A percentile compares a stretch with the other conserved stretches of the same genome.
Conservation (phyloP, 805 yeast genomes). For the Metschnikowia gelsemii region DNA sequence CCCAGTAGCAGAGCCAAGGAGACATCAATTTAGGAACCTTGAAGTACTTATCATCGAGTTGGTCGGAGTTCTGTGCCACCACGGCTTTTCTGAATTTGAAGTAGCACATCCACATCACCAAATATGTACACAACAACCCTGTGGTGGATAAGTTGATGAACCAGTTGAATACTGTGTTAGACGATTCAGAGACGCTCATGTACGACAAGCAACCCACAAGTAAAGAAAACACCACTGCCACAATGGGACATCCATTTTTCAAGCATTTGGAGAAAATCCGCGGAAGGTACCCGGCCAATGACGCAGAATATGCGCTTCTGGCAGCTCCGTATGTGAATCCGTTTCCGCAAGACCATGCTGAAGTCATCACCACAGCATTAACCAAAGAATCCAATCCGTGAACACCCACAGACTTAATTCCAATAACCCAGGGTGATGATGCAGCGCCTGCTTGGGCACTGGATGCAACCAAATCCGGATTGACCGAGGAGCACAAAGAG, state of each 20-base stretch:
- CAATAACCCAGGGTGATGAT: slow-evolving; percentile 41
- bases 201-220: slow-evolving; percentile 31
- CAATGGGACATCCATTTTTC: slow-evolving; percentile 67
- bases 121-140: slow-evolving; percentile 62
- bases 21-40: slow-evolving; percentile 16
- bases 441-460: slow-evolving; percentile 39
- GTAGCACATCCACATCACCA: slow-evolving; percentile 57
- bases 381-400: slow-evolving; percentile 36
- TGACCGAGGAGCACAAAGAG: slow-evolving; percentile 33
- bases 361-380: slow-evolving; percentile 32
- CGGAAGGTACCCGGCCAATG: slow-evolving; percentile 86
- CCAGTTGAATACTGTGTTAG: slow-evolving; percentile 70
- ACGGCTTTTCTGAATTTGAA: slow-evolving; percentile 36
- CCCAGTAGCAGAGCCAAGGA: slow-evolving; percentile 22
- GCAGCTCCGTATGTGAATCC: slow-evolving; percentile 38
- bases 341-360: slow-evolving; percentile 41
- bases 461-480: slow-evolving; percentile 31
- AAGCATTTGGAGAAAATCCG: slow-evolving; percentile 59
- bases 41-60: slow-evolving; percentile 16
- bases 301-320: slow-evolving; percentile 52
- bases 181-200: slow-evolving; percentile 47
- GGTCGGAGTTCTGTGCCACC: slow-evolving; percentile 39
- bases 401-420: slow-evolving; percentile 35
- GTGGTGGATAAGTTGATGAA: slow-evolving; percentile 63
- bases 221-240: slow-evolving; percentile 50